Conservation (phyloP, 331 rosid species). For the Rosa hybrid region DNA sequence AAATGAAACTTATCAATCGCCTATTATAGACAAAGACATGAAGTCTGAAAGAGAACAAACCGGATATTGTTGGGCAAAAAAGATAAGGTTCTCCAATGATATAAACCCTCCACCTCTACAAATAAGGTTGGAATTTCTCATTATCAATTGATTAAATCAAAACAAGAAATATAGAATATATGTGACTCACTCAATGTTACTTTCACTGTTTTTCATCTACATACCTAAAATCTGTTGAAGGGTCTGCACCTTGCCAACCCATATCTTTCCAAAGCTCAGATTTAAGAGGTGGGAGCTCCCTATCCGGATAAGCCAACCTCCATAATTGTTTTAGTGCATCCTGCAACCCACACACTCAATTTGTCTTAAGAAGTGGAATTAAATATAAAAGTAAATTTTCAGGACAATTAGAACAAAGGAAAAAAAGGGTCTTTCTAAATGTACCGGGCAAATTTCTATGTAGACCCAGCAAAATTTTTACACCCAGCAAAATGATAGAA, state of each 20-base stretch:
- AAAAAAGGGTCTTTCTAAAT: no score
- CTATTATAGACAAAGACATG: background rate
- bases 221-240: constrained; percentile 96
- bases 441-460: no score
- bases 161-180: constrained; percentile 16
- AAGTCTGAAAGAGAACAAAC: constrained; percentile 51
- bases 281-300: constrained; percentile 80
- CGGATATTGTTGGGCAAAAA: constrained; percentile 78
- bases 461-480: no score
- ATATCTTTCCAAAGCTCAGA: constrained; percentile 97
- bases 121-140: constrained; percentile 21
- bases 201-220: constrained; percentile 21
- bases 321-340: constrained; percentile 77
- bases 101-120: constrained; percentile 95
- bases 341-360: constrained; percentile 43
- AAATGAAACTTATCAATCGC: background rate
- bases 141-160: constrained; percentile 17
- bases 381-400: background rate
- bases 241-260: constrained; percentile 99
- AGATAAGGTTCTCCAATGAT: constrained; percentile 93
- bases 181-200: background rate
- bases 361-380: constrained; percentile 4
- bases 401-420: background rate
- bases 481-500: no score
- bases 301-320: constrained; percentile 85